A percentile compares a stretch with the other conserved stretches of the same genome.
These are phyloP conservation scores for Solanum chiquidenum DNA, from an alignment of 257 asterid species.

Conservation along the genomic window DNA sequence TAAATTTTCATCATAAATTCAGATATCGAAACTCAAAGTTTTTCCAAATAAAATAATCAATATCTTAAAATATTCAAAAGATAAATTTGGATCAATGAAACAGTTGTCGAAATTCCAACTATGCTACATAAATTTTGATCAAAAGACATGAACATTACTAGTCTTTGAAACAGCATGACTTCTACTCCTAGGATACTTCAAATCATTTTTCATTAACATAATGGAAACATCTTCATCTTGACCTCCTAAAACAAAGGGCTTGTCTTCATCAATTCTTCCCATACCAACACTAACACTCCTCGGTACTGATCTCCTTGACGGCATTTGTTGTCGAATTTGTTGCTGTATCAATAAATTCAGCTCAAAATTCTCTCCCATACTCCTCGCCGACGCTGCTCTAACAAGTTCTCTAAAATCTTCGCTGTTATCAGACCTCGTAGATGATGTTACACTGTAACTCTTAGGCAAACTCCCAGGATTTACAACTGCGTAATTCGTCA, in stretches of 20 bases:
- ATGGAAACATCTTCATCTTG: not conserved
- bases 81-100: not conserved
- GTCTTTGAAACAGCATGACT: slow-evolving; percentile 40
- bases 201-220: slow-evolving; percentile 14
- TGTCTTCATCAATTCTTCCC: slow-evolving; percentile 85
- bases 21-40: not conserved
- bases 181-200: slow-evolving; percentile 44
- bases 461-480: not conserved
- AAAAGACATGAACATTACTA: not conserved
- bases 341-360: slow-evolving; percentile 20
- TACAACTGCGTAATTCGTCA: slow-evolving; percentile 9
- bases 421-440: slow-evolving; percentile 16
- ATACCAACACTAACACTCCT: slow-evolving; percentile 67
- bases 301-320: slow-evolving; percentile 28
- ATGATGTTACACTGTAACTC: slow-evolving; percentile 34
- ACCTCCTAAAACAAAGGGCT: slow-evolving; percentile 32
- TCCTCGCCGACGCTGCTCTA: slow-evolving; percentile 46
- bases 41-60: not conserved
- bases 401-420: slow-evolving; percentile 50
- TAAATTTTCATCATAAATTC: not conserved
- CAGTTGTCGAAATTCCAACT: not conserved
- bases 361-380: slow-evolving; percentile 5
- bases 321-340: slow-evolving; percentile 1
- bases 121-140: not conserved
- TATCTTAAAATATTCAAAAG: not conserved